phyloP scores from a whole-genome alignment of 2,329 filamentous ascomycete genomes.

The Pyrenophora graminea region DNA sequence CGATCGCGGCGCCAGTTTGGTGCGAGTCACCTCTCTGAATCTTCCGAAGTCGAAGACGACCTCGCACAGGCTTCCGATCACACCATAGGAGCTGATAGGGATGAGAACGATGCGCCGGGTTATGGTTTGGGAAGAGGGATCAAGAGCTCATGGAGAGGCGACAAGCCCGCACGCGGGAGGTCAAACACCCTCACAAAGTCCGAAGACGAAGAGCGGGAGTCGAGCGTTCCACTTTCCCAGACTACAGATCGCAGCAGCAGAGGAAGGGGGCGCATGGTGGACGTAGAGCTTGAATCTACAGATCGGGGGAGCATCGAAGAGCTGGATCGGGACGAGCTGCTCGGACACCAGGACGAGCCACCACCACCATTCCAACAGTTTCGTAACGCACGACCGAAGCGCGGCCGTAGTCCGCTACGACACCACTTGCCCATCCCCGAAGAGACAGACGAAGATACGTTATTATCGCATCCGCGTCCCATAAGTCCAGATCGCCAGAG shows the following conservation, averaged over 20 bases:
- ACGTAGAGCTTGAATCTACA: slow-evolving; percentile 78
- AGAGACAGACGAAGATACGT: slow-evolving; percentile 57
- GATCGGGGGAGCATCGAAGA: slow-evolving; percentile 52
- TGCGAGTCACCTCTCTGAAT: slow-evolving; percentile 80
- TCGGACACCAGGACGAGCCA: slow-evolving; percentile 53
- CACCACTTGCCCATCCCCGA: slow-evolving; percentile 49
- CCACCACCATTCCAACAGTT: slow-evolving; percentile 64
- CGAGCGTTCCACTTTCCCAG: slow-evolving; percentile 49
- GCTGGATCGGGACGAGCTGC: slow-evolving; percentile 40
- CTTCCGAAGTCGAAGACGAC: slow-evolving; percentile 78
- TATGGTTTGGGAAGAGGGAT: slow-evolving; percentile 56
- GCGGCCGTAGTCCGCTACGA: slow-evolving; percentile 49
- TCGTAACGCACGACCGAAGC: slow-evolving; percentile 49
- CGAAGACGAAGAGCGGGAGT: slow-evolving; percentile 46
- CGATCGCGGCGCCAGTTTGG: slow-evolving; percentile 87
- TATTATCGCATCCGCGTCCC: slow-evolving; percentile 50
- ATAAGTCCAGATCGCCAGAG: slow-evolving; percentile 58
- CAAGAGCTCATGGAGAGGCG: slow-evolving; percentile 61
- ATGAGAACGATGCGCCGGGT: slow-evolving; percentile 45
- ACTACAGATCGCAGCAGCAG: slow-evolving; percentile 54
- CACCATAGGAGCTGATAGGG: slow-evolving; percentile 55
- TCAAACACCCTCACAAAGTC: slow-evolving; percentile 39
- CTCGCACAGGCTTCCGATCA: slow-evolving; percentile 54
- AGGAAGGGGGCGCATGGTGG: slow-evolving; percentile 73
- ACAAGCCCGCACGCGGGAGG: slow-evolving; percentile 50